Percentiles rank a stretch among this genome's conserved stretches.
These are phyloP conservation scores for Oenanthe javanica DNA, from an alignment of 140 eudicot genomes.

Conservation along the genomic window DNA sequence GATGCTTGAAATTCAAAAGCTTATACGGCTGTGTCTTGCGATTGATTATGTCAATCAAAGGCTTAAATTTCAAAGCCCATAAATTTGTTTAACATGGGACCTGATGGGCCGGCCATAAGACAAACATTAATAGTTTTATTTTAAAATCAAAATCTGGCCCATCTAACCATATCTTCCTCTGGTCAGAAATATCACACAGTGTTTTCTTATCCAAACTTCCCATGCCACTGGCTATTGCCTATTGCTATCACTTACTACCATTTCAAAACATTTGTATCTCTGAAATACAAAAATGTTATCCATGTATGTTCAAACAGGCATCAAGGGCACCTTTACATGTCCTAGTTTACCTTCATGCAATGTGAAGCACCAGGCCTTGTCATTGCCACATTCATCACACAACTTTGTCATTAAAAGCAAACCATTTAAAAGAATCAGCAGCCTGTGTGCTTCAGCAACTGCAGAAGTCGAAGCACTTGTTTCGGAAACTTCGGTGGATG, in stretches of 20 bases:
- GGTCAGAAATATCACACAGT: background rate
- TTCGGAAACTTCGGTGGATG: slow-evolving; percentile 18
- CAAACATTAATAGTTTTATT: background rate
- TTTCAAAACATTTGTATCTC: background rate
- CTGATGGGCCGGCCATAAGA: background rate
- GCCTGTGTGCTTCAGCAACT: slow-evolving; percentile 35
- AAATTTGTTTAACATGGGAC: background rate
- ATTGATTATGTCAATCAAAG: no score
- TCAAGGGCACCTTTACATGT: slow-evolving; percentile 24
- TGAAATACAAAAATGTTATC: slow-evolving; percentile 34
- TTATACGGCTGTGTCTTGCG: no score
- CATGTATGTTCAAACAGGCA: slow-evolving; percentile 55
- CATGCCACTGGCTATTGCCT: background rate
- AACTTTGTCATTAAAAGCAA: slow-evolving; percentile 20
- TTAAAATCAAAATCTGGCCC: background rate
- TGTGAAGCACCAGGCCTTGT: slow-evolving; percentile 22
- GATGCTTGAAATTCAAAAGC: no score
- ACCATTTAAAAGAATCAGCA: slow-evolving; percentile 26
- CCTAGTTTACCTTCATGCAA: slow-evolving; percentile 35
- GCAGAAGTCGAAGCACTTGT: slow-evolving; percentile 31
- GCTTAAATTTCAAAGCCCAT: background rate
- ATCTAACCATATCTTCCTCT: background rate
- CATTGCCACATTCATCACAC: slow-evolving; percentile 2
- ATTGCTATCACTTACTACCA: background rate
- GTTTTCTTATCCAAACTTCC: slow-evolving; percentile 4